Evolutionary conservation across 139 green algal species (phyloP).

Genomic region (Mesostigma viride): DNA sequence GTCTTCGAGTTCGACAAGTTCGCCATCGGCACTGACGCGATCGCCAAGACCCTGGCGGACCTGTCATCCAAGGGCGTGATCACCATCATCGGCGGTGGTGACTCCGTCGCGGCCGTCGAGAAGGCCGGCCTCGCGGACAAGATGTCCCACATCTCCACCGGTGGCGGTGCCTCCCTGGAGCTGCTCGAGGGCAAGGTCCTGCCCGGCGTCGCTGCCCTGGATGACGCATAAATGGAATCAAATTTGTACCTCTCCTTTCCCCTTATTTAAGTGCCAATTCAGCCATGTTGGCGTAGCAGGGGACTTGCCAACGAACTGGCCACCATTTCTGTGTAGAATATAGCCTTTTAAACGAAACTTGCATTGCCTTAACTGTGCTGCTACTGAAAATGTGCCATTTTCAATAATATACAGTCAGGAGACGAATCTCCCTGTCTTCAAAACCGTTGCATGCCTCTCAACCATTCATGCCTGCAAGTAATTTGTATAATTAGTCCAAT

Average conservation of each 20-base stretch:
- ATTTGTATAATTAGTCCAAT: background rate
- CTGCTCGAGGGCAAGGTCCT: slow-evolving; percentile 98
- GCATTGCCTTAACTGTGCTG: background rate
- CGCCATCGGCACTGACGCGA: slow-evolving; percentile 71
- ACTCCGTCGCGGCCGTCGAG: slow-evolving; percentile 97
- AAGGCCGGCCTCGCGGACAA: slow-evolving; percentile 81
- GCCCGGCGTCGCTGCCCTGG: slow-evolving; percentile 83
- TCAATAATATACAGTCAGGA: background rate
- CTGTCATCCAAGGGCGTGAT: slow-evolving; percentile 49
- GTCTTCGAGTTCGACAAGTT: slow-evolving; percentile 97
- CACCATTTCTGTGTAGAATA: background rate
- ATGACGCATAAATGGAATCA: slow-evolving; percentile 56
- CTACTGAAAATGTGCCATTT: background rate
- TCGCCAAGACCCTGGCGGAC: slow-evolving; percentile 80
- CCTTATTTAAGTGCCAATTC: background rate
- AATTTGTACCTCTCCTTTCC: background rate
- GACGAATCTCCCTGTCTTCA: background rate
- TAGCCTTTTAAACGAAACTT: background rate
- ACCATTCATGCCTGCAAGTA: background rate
- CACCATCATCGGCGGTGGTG: slow-evolving; percentile 97
- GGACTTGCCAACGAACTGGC: background rate
- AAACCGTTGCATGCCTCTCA: background rate
- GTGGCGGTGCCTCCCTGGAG: slow-evolving; percentile 91
- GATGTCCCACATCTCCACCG: slow-evolving; percentile 74
- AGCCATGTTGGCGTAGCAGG: background rate